These are phyloP conservation scores for Piper betle DNA, from an alignment of 164 flowering plant genomes.

Conservation along the genomic window DNA sequence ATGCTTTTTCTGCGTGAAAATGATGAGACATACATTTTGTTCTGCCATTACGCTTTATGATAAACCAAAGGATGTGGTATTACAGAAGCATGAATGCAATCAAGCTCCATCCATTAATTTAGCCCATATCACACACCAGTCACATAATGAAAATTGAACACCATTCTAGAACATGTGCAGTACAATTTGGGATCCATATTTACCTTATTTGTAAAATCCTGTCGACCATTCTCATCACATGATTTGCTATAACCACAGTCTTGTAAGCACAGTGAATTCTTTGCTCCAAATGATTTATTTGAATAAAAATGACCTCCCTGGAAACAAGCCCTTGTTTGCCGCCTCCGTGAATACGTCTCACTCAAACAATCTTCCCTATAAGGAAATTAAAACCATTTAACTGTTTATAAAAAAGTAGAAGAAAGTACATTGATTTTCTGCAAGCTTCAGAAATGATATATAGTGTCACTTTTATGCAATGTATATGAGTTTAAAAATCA, in stretches of 20 bases:
- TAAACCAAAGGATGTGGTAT: not conserved
- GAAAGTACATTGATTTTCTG: not conserved
- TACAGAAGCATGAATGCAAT: not conserved
- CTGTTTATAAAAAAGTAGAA: not conserved
- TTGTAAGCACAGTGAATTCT: constrained; percentile 18
- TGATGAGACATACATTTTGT: not conserved
- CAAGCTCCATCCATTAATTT: not conserved
- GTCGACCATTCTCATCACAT: constrained; percentile 20
- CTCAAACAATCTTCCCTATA: constrained; percentile 53
- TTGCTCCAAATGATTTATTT: constrained; percentile 30
- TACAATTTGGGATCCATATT: constrained; percentile 2
- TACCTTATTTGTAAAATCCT: constrained; percentile 45
- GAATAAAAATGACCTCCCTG: constrained; percentile 21
- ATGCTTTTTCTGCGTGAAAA: not conserved
- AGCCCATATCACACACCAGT: not conserved
- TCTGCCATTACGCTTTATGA: not conserved
- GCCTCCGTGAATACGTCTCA: constrained; percentile 44
- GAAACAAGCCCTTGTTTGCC: constrained; percentile 27
- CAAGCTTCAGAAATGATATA: not conserved
- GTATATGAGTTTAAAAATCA: not conserved
- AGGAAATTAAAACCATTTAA: not conserved
- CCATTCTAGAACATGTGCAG: not conserved
- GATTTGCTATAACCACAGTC: constrained; percentile 29
- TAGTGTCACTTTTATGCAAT: not conserved
- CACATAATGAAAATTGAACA: not conserved